Conservation (phyloP, 1,139 yeast genomes). For the Pichia sp. region DNA sequence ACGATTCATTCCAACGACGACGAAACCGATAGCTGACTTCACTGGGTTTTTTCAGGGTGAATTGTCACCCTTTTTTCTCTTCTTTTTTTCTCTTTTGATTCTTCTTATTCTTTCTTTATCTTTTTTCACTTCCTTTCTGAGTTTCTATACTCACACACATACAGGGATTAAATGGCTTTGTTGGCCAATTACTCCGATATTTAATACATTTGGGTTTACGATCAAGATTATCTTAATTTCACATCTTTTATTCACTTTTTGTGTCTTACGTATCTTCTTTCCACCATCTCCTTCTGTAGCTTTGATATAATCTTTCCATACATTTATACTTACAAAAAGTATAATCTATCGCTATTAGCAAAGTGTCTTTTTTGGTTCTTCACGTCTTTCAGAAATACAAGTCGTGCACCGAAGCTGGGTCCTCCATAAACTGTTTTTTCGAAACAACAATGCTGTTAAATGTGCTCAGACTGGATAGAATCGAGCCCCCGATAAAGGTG, state of each 20-base stretch:
- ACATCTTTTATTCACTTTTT: not conserved
- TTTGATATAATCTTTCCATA: not conserved
- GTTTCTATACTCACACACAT: not conserved
- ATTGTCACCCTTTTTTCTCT: no score
- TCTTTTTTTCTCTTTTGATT: no score
- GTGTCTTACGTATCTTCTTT: slow-evolving; percentile 13
- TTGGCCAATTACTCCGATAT: not conserved
- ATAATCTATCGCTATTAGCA: not conserved
- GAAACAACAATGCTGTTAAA: slow-evolving; percentile 80
- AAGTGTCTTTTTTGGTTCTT: not conserved
- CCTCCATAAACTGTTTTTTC: slow-evolving; percentile 53
- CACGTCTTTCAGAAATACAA: slow-evolving; percentile 44
- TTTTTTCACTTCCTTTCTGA: not conserved
- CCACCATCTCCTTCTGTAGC: not conserved
- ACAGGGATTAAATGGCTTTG: not conserved
- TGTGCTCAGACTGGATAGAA: slow-evolving; percentile 80
- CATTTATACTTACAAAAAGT: not conserved
- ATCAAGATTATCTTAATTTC: not conserved
- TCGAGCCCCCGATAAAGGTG: slow-evolving; percentile 94
- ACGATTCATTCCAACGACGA: slow-evolving; percentile 24
- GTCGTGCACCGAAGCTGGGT: slow-evolving; percentile 62
- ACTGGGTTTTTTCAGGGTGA: no score
- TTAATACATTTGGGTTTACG: not conserved
- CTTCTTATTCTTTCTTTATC: not conserved
- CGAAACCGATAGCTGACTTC: slow-evolving; percentile 12